phyloP scores from a whole-genome alignment of 306 rosid species.

The Vicia villosa region DNA sequence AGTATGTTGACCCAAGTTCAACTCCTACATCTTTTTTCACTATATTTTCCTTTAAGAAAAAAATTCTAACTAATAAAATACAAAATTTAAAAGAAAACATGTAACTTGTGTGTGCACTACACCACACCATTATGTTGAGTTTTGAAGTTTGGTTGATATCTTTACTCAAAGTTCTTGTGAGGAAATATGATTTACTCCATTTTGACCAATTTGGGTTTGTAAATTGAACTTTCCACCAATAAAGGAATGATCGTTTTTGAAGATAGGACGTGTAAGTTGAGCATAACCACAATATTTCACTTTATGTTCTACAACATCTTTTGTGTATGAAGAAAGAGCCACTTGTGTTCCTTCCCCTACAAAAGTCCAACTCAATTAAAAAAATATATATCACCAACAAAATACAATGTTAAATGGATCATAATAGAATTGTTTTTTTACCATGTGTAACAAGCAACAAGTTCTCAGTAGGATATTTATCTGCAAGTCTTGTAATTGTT shows the following conservation, averaged over 20 bases:
- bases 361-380: conserved; percentile 6
- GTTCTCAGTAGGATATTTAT: conserved; percentile 66
- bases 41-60: too few species aligned
- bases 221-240: conserved; percentile 58
- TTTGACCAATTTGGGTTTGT: conserved; percentile 40
- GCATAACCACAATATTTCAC: conserved; percentile 72
- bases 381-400: background rate
- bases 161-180: background rate
- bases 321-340: conserved; percentile 52
- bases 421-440: conserved; percentile 27
- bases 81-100: too few species aligned
- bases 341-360: conserved; percentile 79
- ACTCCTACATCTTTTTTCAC: too few species aligned
- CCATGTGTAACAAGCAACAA: conserved; percentile 85
- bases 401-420: background rate
- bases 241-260: conserved; percentile 32
- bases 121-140: background rate
- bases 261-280: conserved; percentile 63
- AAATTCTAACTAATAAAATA: too few species aligned
- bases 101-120: too few species aligned
- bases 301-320: conserved; percentile 46
- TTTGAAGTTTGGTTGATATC: conserved; percentile 3
- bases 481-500: conserved; percentile 62
- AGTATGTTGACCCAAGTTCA: too few species aligned
- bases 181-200: conserved; percentile 43